Evolutionary conservation across 1,284 basidiomycete species (phyloP).

Genomic region (Moniliophthora roreri): DNA sequence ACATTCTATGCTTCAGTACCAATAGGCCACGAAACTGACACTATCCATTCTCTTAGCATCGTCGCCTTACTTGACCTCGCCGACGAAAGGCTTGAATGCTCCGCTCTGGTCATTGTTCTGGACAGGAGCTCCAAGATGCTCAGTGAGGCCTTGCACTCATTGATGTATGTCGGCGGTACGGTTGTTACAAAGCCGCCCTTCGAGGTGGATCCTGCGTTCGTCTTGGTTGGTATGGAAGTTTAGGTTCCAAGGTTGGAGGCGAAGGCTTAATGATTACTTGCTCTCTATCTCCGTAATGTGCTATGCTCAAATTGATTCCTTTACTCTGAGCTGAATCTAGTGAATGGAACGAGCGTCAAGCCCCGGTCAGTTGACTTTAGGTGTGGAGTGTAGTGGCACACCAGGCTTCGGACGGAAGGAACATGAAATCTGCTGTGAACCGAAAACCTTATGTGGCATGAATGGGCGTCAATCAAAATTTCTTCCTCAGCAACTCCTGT

Average conservation of each 20-base stretch:
- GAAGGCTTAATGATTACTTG: constrained; percentile 7
- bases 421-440: no score
- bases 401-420: no score
- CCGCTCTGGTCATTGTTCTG: constrained; percentile 73
- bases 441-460: no score
- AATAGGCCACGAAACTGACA: constrained; percentile 4
- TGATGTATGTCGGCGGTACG: constrained; percentile 81
- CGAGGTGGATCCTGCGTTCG: constrained; percentile 65
- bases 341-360: no score
- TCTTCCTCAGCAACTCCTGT: no score
- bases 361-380: no score
- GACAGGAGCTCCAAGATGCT: constrained; percentile 59
- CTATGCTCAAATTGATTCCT: no score
- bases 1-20: constrained; percentile 18
- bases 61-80: constrained; percentile 82
- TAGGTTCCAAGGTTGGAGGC: constrained; percentile 25
- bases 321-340: no score
- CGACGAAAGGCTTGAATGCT: constrained; percentile 74
- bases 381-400: no score
- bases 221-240: constrained; percentile 78
- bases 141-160: constrained; percentile 68
- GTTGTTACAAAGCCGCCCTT: constrained; percentile 77
- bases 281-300: neutral
- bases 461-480: no score
- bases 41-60: constrained; percentile 46